Conservation (phyloP, 208 protist genomes). For the Trypanosoma mega region DNA sequence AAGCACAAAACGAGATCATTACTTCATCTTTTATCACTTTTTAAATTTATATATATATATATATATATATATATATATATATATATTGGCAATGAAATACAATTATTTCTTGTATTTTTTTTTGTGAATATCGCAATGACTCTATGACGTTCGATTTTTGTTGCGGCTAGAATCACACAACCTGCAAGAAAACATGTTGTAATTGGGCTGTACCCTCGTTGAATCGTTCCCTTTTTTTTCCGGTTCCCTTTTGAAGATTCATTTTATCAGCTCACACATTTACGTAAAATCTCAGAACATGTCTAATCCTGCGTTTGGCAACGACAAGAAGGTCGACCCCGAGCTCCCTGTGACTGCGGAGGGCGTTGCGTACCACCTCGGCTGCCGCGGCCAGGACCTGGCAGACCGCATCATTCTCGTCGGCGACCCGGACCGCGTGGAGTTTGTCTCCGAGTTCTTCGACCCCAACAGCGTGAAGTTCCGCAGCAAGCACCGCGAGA, state of each 20-base stretch:
- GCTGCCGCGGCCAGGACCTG: conserved; percentile 37
- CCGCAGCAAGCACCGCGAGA: conserved; percentile 62
- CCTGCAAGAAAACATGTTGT: too few relatives aligned
- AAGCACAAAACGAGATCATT: too few relatives aligned
- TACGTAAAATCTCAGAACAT: conserved; percentile 3
- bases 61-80: conserved; percentile 1
- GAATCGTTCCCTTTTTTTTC: conserved; percentile 15
- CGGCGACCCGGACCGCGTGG: conserved; percentile 67
- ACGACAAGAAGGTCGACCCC: conserved; percentile 40
- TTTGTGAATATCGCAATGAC: too few relatives aligned
- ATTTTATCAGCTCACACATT: neutral
- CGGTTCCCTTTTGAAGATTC: conserved; percentile 5
- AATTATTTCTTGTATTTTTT: too few relatives aligned
- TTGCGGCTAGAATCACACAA: too few relatives aligned
- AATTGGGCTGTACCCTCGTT: too few relatives aligned
- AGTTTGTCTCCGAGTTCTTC: conserved; percentile 47
- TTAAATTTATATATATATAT: conserved; percentile 6
- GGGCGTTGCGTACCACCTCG: conserved; percentile 69
- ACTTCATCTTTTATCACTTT: too few relatives aligned
- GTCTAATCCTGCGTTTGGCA: conserved; percentile 35
- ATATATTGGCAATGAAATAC: too few relatives aligned
- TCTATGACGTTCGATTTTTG: too few relatives aligned
- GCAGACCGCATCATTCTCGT: conserved; percentile 76
- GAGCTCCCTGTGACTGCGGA: conserved; percentile 63
- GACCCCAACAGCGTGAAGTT: conserved; percentile 57